Evolutionary conservation across 139 green algal species (phyloP).

Genomic region (Tetraselmis striata): DNA sequence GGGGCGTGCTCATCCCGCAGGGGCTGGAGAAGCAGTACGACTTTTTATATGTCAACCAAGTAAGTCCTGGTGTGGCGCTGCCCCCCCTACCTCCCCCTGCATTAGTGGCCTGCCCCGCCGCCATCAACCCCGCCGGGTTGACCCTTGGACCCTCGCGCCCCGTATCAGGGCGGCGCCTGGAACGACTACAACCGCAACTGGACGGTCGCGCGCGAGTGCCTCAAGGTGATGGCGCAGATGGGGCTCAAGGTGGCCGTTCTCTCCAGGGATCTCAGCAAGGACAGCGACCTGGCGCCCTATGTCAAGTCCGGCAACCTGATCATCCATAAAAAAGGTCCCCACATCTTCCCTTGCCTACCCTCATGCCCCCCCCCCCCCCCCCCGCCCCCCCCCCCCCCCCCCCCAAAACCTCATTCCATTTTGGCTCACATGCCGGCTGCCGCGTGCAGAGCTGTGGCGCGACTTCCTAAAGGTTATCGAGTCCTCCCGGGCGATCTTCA

Average conservation of each 20-base stretch:
- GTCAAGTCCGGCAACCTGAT: conserved; percentile 9
- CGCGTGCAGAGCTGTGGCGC: conserved; percentile 4
- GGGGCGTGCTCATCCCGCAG: conserved; percentile 11
- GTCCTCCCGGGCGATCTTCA: conserved; percentile 6
- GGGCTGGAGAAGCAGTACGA: conserved; percentile 22
- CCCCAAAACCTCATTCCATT: too few relatives aligned
- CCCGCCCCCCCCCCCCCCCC: not conserved
- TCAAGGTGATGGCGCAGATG: conserved; percentile 11
- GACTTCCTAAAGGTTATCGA: conserved; percentile 24
- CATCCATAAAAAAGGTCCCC: not conserved
- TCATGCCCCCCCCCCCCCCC: not conserved
- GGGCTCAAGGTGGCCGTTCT: conserved; percentile 12
- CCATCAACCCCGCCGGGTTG: too few relatives aligned
- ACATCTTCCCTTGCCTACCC: too few relatives aligned
- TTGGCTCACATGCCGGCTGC: too few relatives aligned
- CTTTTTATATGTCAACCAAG: conserved; percentile 19
- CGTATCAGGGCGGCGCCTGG: conserved; percentile 28
- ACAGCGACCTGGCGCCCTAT: conserved; percentile 5
- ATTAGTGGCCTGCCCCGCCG: too few relatives aligned
- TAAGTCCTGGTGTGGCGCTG: too few relatives aligned
- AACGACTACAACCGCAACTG: conserved; percentile 32
- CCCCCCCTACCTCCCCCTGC: too few relatives aligned
- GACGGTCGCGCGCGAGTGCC: conserved; percentile 20
- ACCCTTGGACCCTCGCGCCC: too few relatives aligned
- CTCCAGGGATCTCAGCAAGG: conserved; percentile 3